A percentile compares a stretch with the other conserved stretches of the same genome.
Conservation (phyloP, 1,284 basidiomycete genomes). For the Sanguinoderma infundibulare region DNA sequence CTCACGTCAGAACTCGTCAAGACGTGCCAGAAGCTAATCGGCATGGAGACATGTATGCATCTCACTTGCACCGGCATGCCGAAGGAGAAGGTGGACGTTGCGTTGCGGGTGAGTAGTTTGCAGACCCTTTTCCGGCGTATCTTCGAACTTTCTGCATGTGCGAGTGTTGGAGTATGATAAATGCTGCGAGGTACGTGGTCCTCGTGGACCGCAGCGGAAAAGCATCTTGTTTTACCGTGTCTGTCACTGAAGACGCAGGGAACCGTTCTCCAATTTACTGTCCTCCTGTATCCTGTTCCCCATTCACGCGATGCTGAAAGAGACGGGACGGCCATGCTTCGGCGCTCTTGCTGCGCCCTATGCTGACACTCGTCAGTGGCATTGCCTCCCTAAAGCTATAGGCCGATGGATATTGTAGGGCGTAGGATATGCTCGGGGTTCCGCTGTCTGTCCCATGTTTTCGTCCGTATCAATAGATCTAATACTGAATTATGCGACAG, state of each 20-base stretch:
- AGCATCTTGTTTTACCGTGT: neutral
- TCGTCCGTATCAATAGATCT: neutral
- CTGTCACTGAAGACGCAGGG: neutral
- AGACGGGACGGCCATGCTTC: too few relatives aligned
- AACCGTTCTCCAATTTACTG: neutral
- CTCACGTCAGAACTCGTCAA: conserved; percentile 95
- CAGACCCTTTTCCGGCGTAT: neutral
- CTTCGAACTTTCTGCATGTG: neutral
- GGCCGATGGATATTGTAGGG: too few relatives aligned
- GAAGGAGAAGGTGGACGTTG: conserved; percentile 90
- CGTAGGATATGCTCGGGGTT: too few relatives aligned
- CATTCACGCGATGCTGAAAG: too few relatives aligned
- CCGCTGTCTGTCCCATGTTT: neutral
- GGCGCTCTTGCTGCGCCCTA: too few relatives aligned
- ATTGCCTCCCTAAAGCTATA: too few relatives aligned
- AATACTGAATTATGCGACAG: conserved; percentile 41
- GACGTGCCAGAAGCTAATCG: conserved; percentile 90
- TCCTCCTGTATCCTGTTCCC: neutral
- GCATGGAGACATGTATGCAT: conserved; percentile 98
- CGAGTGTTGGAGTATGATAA: neutral
- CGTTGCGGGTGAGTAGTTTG: conserved; percentile 69
- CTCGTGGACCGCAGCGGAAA: neutral
- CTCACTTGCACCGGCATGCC: conserved; percentile 99
- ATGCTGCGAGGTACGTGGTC: neutral
- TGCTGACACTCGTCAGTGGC: too few relatives aligned